Evolutionary conservation across 1,284 basidiomycete genomes (phyloP).

Genomic region (Phlebopus sp.): DNA sequence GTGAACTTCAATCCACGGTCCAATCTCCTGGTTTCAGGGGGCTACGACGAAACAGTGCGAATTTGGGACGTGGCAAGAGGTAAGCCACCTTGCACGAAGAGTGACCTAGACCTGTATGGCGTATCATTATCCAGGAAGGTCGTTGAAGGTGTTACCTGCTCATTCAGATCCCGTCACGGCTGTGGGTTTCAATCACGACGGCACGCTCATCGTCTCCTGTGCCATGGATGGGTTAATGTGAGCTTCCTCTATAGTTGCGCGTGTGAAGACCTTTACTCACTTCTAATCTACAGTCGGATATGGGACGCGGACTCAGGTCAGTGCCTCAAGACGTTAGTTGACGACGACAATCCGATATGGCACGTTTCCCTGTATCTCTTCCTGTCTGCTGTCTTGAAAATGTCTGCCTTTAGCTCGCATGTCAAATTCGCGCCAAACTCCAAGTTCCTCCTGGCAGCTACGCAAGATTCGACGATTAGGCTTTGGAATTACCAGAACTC

Average conservation of each 20-base stretch:
- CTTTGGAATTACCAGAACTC: slow-evolving; percentile 95
- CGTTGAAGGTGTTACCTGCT: slow-evolving; percentile 82
- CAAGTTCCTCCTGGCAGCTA: slow-evolving; percentile 82
- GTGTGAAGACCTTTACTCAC: background rate
- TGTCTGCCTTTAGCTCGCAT: slow-evolving; percentile 55
- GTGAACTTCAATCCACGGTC: slow-evolving; percentile 88
- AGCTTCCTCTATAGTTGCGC: slow-evolving; percentile 29
- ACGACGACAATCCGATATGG: slow-evolving; percentile 94
- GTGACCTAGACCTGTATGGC: background rate
- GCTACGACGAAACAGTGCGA: slow-evolving; percentile 92
- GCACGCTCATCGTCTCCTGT: slow-evolving; percentile 89
- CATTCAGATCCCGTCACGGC: slow-evolving; percentile 97
- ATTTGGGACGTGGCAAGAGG: slow-evolving; percentile 94
- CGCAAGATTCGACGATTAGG: slow-evolving; percentile 89
- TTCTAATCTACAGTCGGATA: slow-evolving; percentile 62
- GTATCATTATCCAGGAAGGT: slow-evolving; percentile 51
- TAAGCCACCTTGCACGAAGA: slow-evolving; percentile 27
- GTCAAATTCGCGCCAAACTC: slow-evolving; percentile 92
- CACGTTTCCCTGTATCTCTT: slow-evolving; percentile 33
- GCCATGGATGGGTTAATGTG: slow-evolving; percentile 97
- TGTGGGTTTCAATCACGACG: slow-evolving; percentile 92
- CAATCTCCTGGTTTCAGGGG: slow-evolving; percentile 88
- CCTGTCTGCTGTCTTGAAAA: slow-evolving; percentile 11
- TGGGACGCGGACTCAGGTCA: slow-evolving; percentile 98
- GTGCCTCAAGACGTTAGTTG: slow-evolving; percentile 94